Base-by-base conservation (phyloP, 495 filamentous ascomycete species). In the Acidiella bohemica region DNA sequence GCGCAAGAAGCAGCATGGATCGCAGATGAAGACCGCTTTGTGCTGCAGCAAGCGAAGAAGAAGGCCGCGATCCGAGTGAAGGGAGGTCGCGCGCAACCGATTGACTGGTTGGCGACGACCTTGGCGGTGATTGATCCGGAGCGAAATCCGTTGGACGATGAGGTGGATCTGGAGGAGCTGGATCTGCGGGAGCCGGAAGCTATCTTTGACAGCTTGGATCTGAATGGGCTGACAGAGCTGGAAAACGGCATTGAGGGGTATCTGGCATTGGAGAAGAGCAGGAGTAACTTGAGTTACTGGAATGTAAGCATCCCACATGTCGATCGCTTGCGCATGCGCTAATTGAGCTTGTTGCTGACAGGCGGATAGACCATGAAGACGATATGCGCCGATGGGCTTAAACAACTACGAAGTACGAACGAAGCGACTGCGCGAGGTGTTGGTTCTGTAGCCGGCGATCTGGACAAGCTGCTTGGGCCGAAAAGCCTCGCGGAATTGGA, bases 41-140 rank as follows among this genome's bases (percentile, higher is more conserved):
- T 99, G 16, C 66, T 99, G 47, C 86, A 87, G 58, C 90, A 99
- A 58, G 80, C 90, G 19, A 96, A 95, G 65, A 96, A 92, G 66
- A 96, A 95, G 66, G 88, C 90, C 26, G 83, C 85, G 51, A 93
- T 99, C 41, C 78, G 90, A 5, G 86, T 96, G n/a, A 82, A 86
- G 47, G 87, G 92, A 59, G 81, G 80, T 11, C 76, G 90, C 42
- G 87, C 88, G 36, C 86, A 83, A 58, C 81, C 88, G 10, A 88
- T 96, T 57, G 90, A 99, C 63, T 92, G 84, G 76, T 72, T 99
- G 28, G 85, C 92, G 0, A 87, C 95, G 41, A 93, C 78, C 39
- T 61, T 99, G 27, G 76, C 84, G 34, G 77, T 88, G 32, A 78
- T 94, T 36, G 92, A 96, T 58, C 71, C 82, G 19, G 83, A 84